Evolutionary conservation across 2,329 filamentous ascomycete species (phyloP).

Genomic region (Cercospora nicotianae): DNA sequence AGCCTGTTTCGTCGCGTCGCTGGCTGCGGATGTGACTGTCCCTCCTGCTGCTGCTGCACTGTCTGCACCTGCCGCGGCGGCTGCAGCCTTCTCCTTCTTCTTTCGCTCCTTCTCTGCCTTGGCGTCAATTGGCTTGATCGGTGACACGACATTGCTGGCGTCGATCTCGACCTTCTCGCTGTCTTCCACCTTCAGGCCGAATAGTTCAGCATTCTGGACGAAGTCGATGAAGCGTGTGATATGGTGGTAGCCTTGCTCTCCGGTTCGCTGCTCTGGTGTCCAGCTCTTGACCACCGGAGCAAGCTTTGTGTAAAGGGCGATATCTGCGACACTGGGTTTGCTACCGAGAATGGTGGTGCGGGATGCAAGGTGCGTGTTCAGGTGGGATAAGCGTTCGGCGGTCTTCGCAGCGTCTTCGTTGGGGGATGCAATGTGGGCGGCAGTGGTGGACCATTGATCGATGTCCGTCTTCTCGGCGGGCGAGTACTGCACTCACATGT

Average conservation of each 20-base stretch:
- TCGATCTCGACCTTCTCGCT: conserved; percentile 77
- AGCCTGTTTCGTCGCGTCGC: conserved; percentile 49
- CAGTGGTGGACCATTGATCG: conserved; percentile 81
- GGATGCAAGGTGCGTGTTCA: conserved; percentile 84
- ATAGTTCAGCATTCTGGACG: conserved; percentile 78
- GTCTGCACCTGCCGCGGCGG: conserved; percentile 54
- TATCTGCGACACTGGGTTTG: conserved; percentile 85
- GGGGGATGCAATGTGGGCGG: conserved; percentile 65
- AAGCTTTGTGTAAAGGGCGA: conserved; percentile 77
- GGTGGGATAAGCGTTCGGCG: conserved; percentile 67
- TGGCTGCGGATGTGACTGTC: conserved; percentile 44
- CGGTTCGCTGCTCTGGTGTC: conserved; percentile 83
- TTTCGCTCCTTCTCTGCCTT: conserved; percentile 95
- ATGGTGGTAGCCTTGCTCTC: conserved; percentile 84
- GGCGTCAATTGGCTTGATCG: conserved; percentile 83
- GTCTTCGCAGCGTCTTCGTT: conserved; percentile 59
- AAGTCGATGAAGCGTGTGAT: conserved; percentile 92
- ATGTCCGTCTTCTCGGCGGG: conserved; percentile 82
- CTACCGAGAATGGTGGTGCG: conserved; percentile 85
- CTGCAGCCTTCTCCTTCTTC: conserved; percentile 87
- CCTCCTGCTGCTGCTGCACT: conserved; percentile 50
- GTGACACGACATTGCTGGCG: conserved; percentile 75
- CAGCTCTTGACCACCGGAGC: conserved; percentile 75
- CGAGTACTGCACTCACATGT: conserved; percentile 58
- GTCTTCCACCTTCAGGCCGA: conserved; percentile 68